Base-by-base conservation (phyloP, 352 stramenopile genomes). In the Pythium utonaiense region DNA sequence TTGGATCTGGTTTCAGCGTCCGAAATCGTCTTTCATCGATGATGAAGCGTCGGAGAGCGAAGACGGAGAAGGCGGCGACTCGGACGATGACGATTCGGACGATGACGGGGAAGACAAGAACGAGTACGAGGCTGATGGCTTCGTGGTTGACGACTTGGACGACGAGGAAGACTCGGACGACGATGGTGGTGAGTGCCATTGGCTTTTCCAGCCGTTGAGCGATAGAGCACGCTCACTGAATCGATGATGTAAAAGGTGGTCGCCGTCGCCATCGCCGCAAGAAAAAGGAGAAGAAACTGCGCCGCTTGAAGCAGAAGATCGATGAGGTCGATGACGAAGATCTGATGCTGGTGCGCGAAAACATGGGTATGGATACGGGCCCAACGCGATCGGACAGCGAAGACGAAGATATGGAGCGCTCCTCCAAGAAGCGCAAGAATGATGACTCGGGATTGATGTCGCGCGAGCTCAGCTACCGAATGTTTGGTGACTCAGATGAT, bases 401-500 rank as follows among this genome's bases (percentile, higher is more conserved):
- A 53, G 83, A 95, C 42, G 71, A 78, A 45, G 80, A 89, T 44
- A 85, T 88, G 73, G 73, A 76, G 9, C 60, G 70, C n/a, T 70
- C 69, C 9, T 84, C 75, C 4, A 86, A 82, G 42, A 94, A 93
- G 60, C 71, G 80, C 16, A 91, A 91, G 64, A 75, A 70, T 17
- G 76, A 86, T 10, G 79, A 91, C 62, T 89, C 84, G 5, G 83
- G 84, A 10, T 71, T 93, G 30, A 93, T 95, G 82, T 91, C 81
- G 14, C 78, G 83, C n/a, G 86, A 94, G 44, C 69, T 94, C 21
- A 94, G 82, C 44, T 92, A 94, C 50, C 76, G 83, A 53, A 94
- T 96, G 86, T 96, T 96, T 62, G 86, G 86, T 16, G 86, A 94
- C 51, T 95, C 86, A 22, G 85, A 94, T 62, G 86, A 96, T 31